phyloP scores from a whole-genome alignment of 1,139 yeast species.

The Blastobotrys illinoisensis region DNA sequence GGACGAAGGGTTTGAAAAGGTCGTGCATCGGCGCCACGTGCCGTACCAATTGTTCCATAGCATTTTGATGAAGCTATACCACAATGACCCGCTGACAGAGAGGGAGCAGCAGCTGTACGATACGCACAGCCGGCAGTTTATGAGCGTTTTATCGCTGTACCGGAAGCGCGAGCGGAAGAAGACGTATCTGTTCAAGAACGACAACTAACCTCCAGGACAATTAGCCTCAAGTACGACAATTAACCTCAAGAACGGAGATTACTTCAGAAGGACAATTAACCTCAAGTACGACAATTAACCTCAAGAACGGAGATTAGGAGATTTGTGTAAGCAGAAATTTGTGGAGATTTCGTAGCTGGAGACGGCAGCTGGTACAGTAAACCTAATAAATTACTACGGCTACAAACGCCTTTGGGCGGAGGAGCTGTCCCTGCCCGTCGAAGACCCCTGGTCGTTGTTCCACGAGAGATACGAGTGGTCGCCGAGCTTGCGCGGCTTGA shows the following conservation, averaged over 20 bases:
- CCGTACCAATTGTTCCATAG: not conserved
- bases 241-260: no score
- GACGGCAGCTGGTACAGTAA: no score
- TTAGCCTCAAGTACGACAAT: no score
- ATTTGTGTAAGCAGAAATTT: no score
- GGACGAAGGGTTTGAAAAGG: not conserved
- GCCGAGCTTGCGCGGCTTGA: conserved; percentile 70
- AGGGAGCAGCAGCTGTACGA: not conserved
- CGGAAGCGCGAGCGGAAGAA: not conserved
- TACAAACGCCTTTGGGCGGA: not conserved
- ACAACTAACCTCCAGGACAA: no score
- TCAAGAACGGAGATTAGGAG: no score
- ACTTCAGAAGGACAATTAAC: no score
- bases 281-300: no score
- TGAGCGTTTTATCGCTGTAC: not conserved
- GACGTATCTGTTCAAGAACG: not conserved
- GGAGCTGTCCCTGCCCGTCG: conserved; percentile 1
- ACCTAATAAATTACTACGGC: not conserved
- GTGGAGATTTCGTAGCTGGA: no score
- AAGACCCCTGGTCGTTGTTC: conserved; percentile 42
- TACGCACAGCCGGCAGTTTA: not conserved
- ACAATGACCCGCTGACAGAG: not conserved
- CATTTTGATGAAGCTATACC: not conserved
- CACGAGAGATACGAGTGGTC: conserved; percentile 68
- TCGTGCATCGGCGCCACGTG: not conserved